Percentiles rank a stretch among this genome's conserved stretches.
These are phyloP conservation scores for Phoma sp. DNA, from an alignment of 2,329 filamentous ascomycete species.

Conservation along the genomic window DNA sequence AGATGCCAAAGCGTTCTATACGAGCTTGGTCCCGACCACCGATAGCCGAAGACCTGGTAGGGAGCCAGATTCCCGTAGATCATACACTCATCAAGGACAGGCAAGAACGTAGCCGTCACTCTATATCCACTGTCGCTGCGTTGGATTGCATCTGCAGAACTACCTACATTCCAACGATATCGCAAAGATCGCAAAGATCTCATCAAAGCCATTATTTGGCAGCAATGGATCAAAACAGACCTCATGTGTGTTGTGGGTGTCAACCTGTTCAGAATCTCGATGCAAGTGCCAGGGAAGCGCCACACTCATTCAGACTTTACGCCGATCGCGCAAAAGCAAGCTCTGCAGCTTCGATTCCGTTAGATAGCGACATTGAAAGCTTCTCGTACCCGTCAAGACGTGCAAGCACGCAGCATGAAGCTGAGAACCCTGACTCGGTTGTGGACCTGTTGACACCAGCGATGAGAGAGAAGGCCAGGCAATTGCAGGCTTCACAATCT, in stretches of 20 bases:
- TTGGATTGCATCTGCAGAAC: neutral
- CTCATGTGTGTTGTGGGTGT: no score
- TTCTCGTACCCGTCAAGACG: slow-evolving; percentile 3
- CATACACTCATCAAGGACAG: neutral
- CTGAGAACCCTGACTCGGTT: slow-evolving; percentile 18
- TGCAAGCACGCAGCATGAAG: neutral
- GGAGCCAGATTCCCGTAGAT: neutral
- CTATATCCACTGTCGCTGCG: neutral
- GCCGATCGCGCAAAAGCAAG: neutral
- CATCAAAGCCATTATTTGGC: neutral
- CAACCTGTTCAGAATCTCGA: neutral
- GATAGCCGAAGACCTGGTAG: neutral
- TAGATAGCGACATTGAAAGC: neutral
- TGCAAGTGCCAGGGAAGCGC: neutral
- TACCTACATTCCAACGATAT: neutral
- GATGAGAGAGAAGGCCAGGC: slow-evolving; percentile 17
- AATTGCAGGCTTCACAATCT: slow-evolving; percentile 15
- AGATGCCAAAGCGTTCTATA: neutral
- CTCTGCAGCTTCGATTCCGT: neutral
- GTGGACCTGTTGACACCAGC: slow-evolving; percentile 11
- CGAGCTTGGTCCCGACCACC: neutral
- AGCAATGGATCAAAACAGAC: neutral
- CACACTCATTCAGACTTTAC: neutral
- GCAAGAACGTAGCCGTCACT: neutral
- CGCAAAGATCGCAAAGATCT: neutral